These are phyloP conservation scores for Leavenworthia alabamica DNA, from an alignment of 345 rosid genomes.

Conservation along the genomic window DNA sequence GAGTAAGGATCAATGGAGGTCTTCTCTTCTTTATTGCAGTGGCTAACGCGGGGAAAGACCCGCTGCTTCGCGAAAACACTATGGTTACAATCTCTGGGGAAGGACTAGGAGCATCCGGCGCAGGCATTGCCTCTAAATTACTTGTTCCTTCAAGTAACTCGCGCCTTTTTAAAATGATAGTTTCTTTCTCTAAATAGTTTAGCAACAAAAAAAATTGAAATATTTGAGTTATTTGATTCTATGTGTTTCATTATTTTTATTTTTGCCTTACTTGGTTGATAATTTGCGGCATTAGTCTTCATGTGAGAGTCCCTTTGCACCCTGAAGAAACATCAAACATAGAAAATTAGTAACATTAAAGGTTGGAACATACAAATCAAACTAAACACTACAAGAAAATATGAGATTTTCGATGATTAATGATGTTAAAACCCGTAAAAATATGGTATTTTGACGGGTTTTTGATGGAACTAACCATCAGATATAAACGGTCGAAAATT, in stretches of 20 bases:
- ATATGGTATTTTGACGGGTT: too few relatives aligned
- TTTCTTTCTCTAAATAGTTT: constrained; percentile 25
- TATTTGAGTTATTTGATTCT: not conserved
- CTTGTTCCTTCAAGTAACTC: constrained; percentile 55
- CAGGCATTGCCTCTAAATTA: constrained; percentile 56
- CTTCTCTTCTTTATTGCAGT: constrained; percentile 35
- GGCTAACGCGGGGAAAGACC: constrained; percentile 72
- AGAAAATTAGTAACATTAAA: constrained; percentile 2
- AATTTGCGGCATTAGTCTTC: not conserved
- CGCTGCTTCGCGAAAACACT: constrained; percentile 67
- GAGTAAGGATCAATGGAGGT: constrained; percentile 17
- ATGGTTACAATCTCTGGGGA: constrained; percentile 36
- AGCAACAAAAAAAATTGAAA: not conserved
- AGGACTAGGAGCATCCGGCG: constrained; percentile 25
- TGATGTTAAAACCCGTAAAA: too few relatives aligned
- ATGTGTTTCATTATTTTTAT: not conserved
- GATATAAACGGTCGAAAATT: too few relatives aligned
- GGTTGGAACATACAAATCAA: not conserved
- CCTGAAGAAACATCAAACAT: constrained; percentile 14
- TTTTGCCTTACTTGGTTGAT: constrained; percentile 16
- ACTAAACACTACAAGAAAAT: too few relatives aligned
- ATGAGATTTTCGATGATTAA: too few relatives aligned
- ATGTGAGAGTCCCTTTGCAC: not conserved
- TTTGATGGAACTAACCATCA: too few relatives aligned
- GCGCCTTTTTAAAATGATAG: constrained; percentile 43